Evolutionary conservation across 2,329 filamentous ascomycete genomes (phyloP).

Genomic region (Hymenoscyphus albidus): DNA sequence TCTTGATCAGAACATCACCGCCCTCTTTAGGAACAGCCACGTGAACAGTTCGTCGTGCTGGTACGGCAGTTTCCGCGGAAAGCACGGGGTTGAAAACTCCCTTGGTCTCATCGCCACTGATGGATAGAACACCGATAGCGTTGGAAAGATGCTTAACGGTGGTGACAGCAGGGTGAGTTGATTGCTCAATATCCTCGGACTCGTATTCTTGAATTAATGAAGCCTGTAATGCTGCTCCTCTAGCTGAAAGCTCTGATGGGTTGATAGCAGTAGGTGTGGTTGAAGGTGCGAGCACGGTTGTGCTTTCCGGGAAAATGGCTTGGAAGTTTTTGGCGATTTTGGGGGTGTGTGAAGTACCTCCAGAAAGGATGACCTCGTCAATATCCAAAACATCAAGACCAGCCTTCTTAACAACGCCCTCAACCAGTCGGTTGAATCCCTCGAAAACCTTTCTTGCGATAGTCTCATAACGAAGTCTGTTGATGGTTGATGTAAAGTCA

Average conservation of each 20-base stretch:
- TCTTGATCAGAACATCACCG: slow-evolving; percentile 82
- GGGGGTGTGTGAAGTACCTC: slow-evolving; percentile 89
- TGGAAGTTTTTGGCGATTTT: slow-evolving; percentile 81
- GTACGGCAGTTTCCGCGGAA: slow-evolving; percentile 81
- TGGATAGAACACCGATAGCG: slow-evolving; percentile 79
- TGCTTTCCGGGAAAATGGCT: slow-evolving; percentile 75
- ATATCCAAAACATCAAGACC: slow-evolving; percentile 88
- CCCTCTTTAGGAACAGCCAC: slow-evolving; percentile 73
- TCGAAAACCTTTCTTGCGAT: slow-evolving; percentile 81
- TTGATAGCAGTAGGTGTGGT: slow-evolving; percentile 78
- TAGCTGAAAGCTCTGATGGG: slow-evolving; percentile 83
- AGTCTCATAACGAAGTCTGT: slow-evolving; percentile 89
- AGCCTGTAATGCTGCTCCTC: slow-evolving; percentile 93
- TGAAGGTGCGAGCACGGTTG: slow-evolving; percentile 75
- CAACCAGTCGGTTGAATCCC: slow-evolving; percentile 81
- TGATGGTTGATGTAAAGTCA: slow-evolving; percentile 89
- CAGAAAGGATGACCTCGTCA: slow-evolving; percentile 89
- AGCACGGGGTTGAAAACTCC: slow-evolving; percentile 79
- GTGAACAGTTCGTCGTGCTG: slow-evolving; percentile 79
- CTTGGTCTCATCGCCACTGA: slow-evolving; percentile 53
- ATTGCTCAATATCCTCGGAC: slow-evolving; percentile 88
- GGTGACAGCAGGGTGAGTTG: slow-evolving; percentile 90
- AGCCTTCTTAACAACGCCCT: slow-evolving; percentile 85
- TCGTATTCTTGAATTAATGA: slow-evolving; percentile 95
- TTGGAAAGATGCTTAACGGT: slow-evolving; percentile 86